These are phyloP conservation scores for Castanea mollissima DNA, from an alignment of 306 rosid species.

Conservation along the genomic window DNA sequence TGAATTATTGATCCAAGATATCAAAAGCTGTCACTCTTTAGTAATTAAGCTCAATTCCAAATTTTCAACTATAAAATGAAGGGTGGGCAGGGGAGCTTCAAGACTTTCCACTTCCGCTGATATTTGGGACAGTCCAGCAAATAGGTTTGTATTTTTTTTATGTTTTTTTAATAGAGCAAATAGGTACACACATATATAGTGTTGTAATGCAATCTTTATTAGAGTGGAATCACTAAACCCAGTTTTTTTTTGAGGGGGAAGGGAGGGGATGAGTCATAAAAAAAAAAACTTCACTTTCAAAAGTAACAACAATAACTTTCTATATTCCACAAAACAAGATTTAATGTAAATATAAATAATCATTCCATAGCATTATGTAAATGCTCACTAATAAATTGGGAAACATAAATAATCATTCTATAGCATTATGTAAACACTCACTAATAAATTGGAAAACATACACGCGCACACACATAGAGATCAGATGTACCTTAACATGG, in stretches of 20 bases:
- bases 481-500: constrained; percentile 38
- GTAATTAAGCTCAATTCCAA: too few species aligned
- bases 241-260: not conserved
- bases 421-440: not conserved
- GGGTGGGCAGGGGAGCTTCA: not conserved
- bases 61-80: not conserved
- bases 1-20: too few species aligned
- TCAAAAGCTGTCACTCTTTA: too few species aligned
- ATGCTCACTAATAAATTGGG: not conserved
- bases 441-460: not conserved
- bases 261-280: not conserved
- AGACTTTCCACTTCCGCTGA: not conserved
- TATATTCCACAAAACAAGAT: not conserved
- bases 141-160: not conserved
- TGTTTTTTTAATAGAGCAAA: too few species aligned
- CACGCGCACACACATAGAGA: not conserved
- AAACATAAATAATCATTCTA: not conserved
- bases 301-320: not conserved
- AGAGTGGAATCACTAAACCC: not conserved
- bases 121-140: not conserved
- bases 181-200: not conserved
- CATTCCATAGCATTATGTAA: not conserved
- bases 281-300: not conserved
- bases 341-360: not conserved
- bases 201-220: not conserved